These are phyloP conservation scores for Russula foetens DNA, from an alignment of 768 basidiomycete genomes.

Conservation along the genomic window DNA sequence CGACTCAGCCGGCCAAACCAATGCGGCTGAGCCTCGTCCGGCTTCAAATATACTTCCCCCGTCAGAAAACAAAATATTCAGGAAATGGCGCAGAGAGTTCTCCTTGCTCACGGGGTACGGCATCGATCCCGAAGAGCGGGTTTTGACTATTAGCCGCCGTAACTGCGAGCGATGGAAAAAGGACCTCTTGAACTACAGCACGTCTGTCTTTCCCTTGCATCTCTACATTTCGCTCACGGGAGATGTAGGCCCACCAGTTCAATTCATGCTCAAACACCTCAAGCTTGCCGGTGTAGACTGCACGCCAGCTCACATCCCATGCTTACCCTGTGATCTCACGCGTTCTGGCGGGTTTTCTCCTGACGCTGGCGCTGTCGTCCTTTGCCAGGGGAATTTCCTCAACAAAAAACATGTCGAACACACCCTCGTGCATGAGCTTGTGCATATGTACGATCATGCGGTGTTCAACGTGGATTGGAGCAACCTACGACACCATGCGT, in stretches of 20 bases:
- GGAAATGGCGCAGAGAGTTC: constrained; percentile 44
- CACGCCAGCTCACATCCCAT: constrained; percentile 65
- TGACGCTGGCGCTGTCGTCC: constrained; percentile 65
- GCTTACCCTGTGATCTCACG: constrained; percentile 71
- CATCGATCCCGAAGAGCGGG: constrained; percentile 36
- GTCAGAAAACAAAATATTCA: constrained; percentile 30
- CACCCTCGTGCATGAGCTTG: constrained; percentile 86
- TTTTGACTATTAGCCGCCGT: constrained; percentile 31
- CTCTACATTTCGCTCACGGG: constrained; percentile 1
- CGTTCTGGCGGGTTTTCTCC: constrained; percentile 78
- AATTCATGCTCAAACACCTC: constrained; percentile 92
- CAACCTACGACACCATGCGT: constrained; percentile 90
- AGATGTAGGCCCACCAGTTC: constrained; percentile 65
- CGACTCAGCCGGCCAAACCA: too few relatives aligned
- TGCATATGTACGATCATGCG: constrained; percentile 95
- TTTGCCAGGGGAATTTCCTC: constrained; percentile 82
- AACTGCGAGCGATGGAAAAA: constrained; percentile 46
- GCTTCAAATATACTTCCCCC: neutral
- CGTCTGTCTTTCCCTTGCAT: constrained; percentile 20
- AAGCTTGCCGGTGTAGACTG: constrained; percentile 63
- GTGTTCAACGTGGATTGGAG: constrained; percentile 90
- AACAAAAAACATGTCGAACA: constrained; percentile 86
- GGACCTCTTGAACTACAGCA: constrained; percentile 41
- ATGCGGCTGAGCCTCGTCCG: neutral
- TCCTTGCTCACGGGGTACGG: constrained; percentile 45